Evolutionary conservation across 2,329 filamentous ascomycete species (phyloP).

Genomic region (Aureobasidium sp.): DNA sequence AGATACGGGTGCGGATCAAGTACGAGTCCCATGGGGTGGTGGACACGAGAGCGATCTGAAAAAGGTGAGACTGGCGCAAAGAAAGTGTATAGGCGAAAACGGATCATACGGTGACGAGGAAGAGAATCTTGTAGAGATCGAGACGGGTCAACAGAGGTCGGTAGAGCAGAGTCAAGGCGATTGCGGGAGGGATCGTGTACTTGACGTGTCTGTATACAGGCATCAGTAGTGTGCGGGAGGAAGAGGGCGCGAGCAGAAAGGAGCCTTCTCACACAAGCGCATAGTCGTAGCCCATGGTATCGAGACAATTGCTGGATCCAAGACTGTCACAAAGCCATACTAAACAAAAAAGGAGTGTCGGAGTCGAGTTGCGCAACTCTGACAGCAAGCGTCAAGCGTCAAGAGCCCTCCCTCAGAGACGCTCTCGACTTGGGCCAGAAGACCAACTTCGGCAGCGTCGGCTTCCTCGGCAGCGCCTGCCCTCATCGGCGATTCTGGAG

Average conservation of each 20-base stretch:
- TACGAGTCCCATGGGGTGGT: conserved; percentile 74
- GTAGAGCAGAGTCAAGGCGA: conserved; percentile 52
- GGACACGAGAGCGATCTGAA: conserved; percentile 54
- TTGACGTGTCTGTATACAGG: conserved; percentile 49
- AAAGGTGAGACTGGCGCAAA: neutral
- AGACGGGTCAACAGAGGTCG: conserved; percentile 55
- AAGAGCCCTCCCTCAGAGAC: neutral
- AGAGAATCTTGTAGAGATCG: conserved; percentile 56
- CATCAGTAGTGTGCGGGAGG: conserved; percentile 6
- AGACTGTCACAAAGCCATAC: conserved; percentile 3
- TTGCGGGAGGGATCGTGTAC: conserved; percentile 60
- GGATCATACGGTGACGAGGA: conserved; percentile 44
- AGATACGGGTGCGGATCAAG: conserved; percentile 59
- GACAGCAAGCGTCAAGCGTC: neutral
- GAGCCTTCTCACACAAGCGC: conserved; percentile 50
- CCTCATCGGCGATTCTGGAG: neutral
- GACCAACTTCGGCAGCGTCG: neutral
- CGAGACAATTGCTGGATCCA: neutral
- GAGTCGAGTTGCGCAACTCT: neutral
- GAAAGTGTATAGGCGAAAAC: neutral
- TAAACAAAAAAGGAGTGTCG: neutral
- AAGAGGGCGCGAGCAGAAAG: conserved; percentile 1
- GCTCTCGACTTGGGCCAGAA: neutral
- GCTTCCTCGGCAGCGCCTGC: neutral
- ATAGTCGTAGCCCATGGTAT: conserved; percentile 55